phyloP scores from a whole-genome alignment of 1,284 basidiomycete genomes.

The Tremellales sp. region DNA sequence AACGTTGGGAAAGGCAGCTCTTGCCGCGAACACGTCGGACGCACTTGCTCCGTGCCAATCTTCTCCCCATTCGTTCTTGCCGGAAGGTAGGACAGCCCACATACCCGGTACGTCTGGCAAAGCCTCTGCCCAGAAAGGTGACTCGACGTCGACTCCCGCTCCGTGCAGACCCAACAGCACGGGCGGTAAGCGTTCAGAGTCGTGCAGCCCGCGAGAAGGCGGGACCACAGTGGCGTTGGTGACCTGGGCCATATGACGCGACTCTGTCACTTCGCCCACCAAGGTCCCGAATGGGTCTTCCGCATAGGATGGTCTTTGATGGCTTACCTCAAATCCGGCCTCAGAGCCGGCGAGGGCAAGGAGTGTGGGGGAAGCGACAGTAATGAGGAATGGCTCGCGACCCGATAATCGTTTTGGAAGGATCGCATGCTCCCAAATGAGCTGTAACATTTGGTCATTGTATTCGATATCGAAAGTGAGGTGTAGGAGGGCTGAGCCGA shows the following conservation, averaged over 20 bases:
- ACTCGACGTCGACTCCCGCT: conserved; percentile 37
- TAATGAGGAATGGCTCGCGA: conserved; percentile 20
- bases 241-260: too few relatives aligned
- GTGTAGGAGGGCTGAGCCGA: too few relatives aligned
- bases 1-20: conserved; percentile 21
- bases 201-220: conserved; percentile 5
- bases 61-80: conserved; percentile 46
- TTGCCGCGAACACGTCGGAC: conserved; percentile 35
- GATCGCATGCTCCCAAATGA: not conserved
- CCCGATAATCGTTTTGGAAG: not conserved
- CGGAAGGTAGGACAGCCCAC: conserved; percentile 43
- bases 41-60: conserved; percentile 47
- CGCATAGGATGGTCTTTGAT: conserved; percentile 15
- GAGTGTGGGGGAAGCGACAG: conserved; percentile 20
- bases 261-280: too few relatives aligned
- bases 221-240: conserved; percentile 31
- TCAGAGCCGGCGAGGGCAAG: too few relatives aligned
- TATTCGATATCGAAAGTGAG: conserved; percentile 5
- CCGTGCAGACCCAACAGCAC: conserved; percentile 44
- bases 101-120: conserved; percentile 20
- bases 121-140: conserved; percentile 20
- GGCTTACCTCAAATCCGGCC: too few relatives aligned
- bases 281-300: too few relatives aligned
- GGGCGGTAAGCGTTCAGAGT: too few relatives aligned
- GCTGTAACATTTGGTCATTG: not conserved